Percentiles rank a stretch among this genome's conserved stretches.
Conservation (phyloP, 768 basidiomycete genomes). For the Cubamyces sp. region DNA sequence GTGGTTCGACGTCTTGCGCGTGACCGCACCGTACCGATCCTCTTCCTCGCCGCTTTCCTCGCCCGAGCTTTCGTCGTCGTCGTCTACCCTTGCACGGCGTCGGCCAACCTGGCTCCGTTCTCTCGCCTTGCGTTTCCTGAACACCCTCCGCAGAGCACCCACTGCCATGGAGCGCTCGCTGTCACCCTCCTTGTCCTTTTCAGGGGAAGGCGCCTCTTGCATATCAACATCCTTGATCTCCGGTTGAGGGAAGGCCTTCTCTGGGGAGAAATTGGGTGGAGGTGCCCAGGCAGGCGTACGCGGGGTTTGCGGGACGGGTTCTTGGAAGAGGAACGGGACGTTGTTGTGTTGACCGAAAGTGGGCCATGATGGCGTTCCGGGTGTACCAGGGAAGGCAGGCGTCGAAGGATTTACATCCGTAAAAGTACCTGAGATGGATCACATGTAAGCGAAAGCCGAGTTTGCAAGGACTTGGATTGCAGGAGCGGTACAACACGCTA, state of each 20-base stretch:
- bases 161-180: slow-evolving; percentile 57
- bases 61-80: slow-evolving; percentile 37
- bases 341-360: slow-evolving; percentile 68
- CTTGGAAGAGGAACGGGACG: slow-evolving; percentile 75
- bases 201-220: slow-evolving; percentile 47
- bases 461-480: too few relatives aligned
- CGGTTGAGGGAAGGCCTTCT: slow-evolving; percentile 59
- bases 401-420: slow-evolving; percentile 45
- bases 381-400: slow-evolving; percentile 40
- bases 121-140: slow-evolving; percentile 56
- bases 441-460: too few relatives aligned
- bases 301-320: slow-evolving; percentile 47
- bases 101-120: slow-evolving; percentile 31
- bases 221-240: slow-evolving; percentile 77
- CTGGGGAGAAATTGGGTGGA: slow-evolving; percentile 57
- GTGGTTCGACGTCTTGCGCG: slow-evolving; percentile 70
- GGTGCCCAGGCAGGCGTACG: slow-evolving; percentile 67
- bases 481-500: background rate
- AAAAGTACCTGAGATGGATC: slow-evolving; percentile 42
- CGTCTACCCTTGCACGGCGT: slow-evolving; percentile 13
- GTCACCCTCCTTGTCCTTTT: slow-evolving; percentile 36
- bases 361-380: slow-evolving; percentile 43
- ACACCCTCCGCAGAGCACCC: slow-evolving; percentile 69
- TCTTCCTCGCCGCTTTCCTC: slow-evolving; percentile 55
- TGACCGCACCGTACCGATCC: slow-evolving; percentile 43